A percentile compares a stretch with the other conserved stretches of the same genome.
Conservation (phyloP, 116 monocot species). For the Papilionanthe hybrid region DNA sequence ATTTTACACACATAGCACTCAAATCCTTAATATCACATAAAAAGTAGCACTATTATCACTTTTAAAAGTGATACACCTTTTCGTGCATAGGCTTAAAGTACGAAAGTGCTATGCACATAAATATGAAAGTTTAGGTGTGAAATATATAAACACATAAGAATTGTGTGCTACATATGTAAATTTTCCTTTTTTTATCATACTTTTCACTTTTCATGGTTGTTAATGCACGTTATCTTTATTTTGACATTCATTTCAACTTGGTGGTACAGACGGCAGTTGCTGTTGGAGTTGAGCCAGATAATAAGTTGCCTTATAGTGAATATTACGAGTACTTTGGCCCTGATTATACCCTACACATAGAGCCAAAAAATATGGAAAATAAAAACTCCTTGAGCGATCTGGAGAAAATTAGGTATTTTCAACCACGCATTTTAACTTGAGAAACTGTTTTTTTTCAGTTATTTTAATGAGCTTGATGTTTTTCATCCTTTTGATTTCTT, state of each 20-base stretch:
- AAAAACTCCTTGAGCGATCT: slow-evolving; percentile 67
- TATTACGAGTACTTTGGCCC: slow-evolving; percentile 94
- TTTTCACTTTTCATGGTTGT: neutral
- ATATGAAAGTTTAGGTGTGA: no score
- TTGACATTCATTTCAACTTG: neutral
- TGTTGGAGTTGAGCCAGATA: slow-evolving; percentile 83
- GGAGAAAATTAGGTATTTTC: slow-evolving; percentile 64
- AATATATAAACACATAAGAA: no score
- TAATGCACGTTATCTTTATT: neutral
- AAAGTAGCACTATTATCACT: no score
- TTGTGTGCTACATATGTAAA: neutral
- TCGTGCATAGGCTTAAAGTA: no score
- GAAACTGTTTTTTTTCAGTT: neutral
- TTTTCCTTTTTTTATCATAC: slow-evolving; percentile 7
- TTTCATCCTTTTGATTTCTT: slow-evolving; percentile 1
- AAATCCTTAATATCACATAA: no score
- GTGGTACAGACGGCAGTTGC: slow-evolving; percentile 80
- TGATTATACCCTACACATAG: slow-evolving; percentile 72
- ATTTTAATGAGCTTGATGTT: neutral
- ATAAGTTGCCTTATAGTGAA: slow-evolving; percentile 80
- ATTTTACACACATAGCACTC: no score
- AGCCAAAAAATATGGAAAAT: slow-evolving; percentile 59
- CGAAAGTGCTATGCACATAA: neutral
- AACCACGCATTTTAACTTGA: neutral
- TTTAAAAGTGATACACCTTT: no score